Conservation (phyloP, 228 moss, liverwort and hornwort species). For the Sphagnum fallax region DNA sequence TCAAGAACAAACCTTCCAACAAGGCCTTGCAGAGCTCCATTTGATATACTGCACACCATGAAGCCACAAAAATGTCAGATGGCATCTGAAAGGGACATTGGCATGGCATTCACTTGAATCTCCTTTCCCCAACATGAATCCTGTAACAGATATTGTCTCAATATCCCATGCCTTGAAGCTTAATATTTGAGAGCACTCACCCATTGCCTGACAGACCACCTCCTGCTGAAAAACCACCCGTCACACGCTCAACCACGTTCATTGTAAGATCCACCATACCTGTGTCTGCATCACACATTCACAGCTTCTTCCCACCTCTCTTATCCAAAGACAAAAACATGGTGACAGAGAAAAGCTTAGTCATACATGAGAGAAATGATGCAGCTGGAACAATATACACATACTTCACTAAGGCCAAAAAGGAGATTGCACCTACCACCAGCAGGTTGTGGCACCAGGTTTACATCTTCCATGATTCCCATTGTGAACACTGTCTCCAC, state of each 20-base stretch:
- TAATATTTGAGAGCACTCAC: slow-evolving; percentile 21
- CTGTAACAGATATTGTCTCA: too few relatives aligned
- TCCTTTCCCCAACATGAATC: not conserved
- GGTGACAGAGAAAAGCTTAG: not conserved
- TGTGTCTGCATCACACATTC: slow-evolving; percentile 51
- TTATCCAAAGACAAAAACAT: not conserved
- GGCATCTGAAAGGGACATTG: not conserved
- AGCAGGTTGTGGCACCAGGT: slow-evolving; percentile 98
- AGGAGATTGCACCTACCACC: slow-evolving; percentile 49
- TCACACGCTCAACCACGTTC: slow-evolving; percentile 99
- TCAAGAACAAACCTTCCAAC: slow-evolving; percentile 75
- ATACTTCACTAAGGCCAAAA: too few relatives aligned
- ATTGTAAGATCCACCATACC: slow-evolving; percentile 99
- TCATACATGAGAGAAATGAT: too few relatives aligned
- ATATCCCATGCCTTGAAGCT: too few relatives aligned
- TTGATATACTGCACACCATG: slow-evolving; percentile 68
- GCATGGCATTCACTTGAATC: not conserved
- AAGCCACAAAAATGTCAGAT: not conserved
- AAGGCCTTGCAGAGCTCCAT: slow-evolving; percentile 95
- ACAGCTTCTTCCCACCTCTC: not conserved
- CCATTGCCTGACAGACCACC: slow-evolving; percentile 99
- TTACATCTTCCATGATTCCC: slow-evolving; percentile 99
- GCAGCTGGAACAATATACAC: too few relatives aligned
- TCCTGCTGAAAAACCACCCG: slow-evolving; percentile 98
- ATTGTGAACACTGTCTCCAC: slow-evolving; percentile 97